Conservation (phyloP, 2,329 filamentous ascomycete genomes). For the Pezicula neosporulosa region DNA sequence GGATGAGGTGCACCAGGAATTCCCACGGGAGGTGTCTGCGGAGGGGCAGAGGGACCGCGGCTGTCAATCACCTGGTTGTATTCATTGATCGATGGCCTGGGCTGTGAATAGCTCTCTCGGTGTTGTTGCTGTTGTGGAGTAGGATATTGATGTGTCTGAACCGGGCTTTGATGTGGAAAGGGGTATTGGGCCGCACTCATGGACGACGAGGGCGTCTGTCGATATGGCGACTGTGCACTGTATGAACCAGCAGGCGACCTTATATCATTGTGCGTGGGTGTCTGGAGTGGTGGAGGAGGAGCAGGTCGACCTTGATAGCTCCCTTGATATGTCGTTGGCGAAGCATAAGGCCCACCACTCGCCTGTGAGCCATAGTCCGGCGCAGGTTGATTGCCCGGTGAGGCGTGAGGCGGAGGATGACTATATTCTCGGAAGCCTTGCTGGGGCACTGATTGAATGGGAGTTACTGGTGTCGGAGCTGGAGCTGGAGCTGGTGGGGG, state of each 20-base stretch:
- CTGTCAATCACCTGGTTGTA: conserved; percentile 25
- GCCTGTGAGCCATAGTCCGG: conserved; percentile 26
- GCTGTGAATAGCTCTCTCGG: conserved; percentile 26
- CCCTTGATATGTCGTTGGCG: conserved; percentile 27
- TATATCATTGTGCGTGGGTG: conserved; percentile 32
- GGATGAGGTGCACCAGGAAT: conserved; percentile 27
- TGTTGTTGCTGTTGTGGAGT: conserved; percentile 19
- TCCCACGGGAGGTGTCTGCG: conserved; percentile 30
- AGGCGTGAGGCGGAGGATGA: conserved; percentile 21
- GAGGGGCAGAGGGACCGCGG: conserved; percentile 23
- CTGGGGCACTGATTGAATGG: conserved; percentile 22
- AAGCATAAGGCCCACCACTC: conserved; percentile 22
- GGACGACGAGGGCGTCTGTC: conserved; percentile 26
- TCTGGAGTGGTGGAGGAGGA: conserved; percentile 39
- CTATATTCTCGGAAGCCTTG: conserved; percentile 28
- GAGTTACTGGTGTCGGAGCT: conserved; percentile 27
- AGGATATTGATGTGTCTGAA: conserved; percentile 27
- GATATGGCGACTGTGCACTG: conserved; percentile 30
- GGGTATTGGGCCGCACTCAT: conserved; percentile 22
- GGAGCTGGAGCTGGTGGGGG: conserved; percentile 10
- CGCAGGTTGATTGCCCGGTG: conserved; percentile 27
- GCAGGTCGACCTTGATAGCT: conserved; percentile 26
- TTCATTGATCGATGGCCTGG: conserved; percentile 17
- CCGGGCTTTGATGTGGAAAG: conserved; percentile 29
- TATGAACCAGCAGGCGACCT: conserved; percentile 38